Base-by-base conservation (phyloP, 1,139 yeast species). In the Lodderomyces margitis region DNA sequence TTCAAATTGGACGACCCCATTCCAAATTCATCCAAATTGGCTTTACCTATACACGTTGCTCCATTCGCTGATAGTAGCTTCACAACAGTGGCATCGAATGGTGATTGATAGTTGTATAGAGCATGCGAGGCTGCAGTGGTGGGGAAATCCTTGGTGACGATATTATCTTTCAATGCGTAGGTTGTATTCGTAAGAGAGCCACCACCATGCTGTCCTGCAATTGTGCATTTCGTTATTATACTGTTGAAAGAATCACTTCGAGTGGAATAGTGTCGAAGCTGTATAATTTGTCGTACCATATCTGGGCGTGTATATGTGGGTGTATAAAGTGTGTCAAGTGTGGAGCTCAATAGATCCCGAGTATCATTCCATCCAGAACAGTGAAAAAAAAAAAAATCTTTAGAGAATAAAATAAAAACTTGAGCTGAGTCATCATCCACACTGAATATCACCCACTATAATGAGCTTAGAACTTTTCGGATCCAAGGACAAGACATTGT, bases 1-100 rank as follows among this genome's bases (percentile, higher is more conserved):
- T 70, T 75, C 31, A 77, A 73, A 54, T 61, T 82, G 1, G 82
- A 73, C 4, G 87, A 81, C 2, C 98, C 99, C 98, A 94, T 94
- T 1, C 95, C 98, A 66, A 92, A 94, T 63, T 94, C 98, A 64
- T 94, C 99, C 77, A 94, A 70, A 53, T 92, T 92, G n/a, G 95
- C 76, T 61, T 91, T 92, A 0, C 96, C 98, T 0, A 81, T 64
- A n/a, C 82, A 57, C 1, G 61, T 53, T 19, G 75, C 72, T 0
- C 89, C 87, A 2, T 73, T 68, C 0, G 60, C 52, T 12, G 70
- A 59, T n/a, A 92, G 61, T 7, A 81, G 65, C 1, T 60, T 51
- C 0, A 80, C 78, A 2, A 83, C 86, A 0, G 97, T 87, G 5
- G 97, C 87, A 48, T 85, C 81, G 56, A 77, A 89, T 0, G 98